These are phyloP conservation scores for Gossypium lobatum DNA, from an alignment of 441 rosid species.

Conservation along the genomic window DNA sequence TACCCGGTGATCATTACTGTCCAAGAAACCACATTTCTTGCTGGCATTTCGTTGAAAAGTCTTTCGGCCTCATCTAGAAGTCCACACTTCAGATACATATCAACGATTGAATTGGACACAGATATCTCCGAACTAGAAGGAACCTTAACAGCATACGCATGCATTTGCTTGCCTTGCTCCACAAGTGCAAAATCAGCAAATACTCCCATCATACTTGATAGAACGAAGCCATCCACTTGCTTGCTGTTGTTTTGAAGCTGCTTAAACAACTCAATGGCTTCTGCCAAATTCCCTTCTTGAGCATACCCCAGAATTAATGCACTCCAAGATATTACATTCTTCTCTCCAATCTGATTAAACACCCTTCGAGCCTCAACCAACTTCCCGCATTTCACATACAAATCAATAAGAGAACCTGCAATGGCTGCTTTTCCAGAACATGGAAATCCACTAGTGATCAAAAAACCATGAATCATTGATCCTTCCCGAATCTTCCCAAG, in stretches of 20 bases:
- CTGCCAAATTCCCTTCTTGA: slow-evolving; percentile 56
- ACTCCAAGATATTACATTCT: slow-evolving; percentile 71
- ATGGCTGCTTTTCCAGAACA: slow-evolving; percentile 32
- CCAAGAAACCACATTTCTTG: slow-evolving; percentile 74
- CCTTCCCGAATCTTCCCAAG: slow-evolving; percentile 49
- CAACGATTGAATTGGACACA: slow-evolving; percentile 59
- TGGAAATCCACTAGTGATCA: slow-evolving; percentile 53
- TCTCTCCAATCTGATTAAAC: slow-evolving; percentile 48
- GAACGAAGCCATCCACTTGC: slow-evolving; percentile 49
- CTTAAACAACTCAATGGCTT: slow-evolving; percentile 64
- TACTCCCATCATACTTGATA: slow-evolving; percentile 67
- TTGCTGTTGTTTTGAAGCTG: slow-evolving; percentile 36
- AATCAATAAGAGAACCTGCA: slow-evolving; percentile 66
- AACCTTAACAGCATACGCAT: slow-evolving; percentile 53
- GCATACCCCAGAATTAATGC: slow-evolving; percentile 76
- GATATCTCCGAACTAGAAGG: slow-evolving; percentile 59
- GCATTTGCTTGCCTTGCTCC: slow-evolving; percentile 84
- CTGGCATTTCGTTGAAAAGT: slow-evolving; percentile 48
- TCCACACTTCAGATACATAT: slow-evolving; percentile 91
- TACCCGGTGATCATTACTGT: slow-evolving; percentile 83
- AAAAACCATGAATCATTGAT: slow-evolving; percentile 54
- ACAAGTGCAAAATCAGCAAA: slow-evolving; percentile 81
- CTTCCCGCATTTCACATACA: slow-evolving; percentile 65
- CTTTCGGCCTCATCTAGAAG: slow-evolving; percentile 57
- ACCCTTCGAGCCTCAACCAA: slow-evolving; percentile 48